Conservation (phyloP, 2,329 filamentous ascomycete genomes). For the Leptoxyphium fumago region DNA sequence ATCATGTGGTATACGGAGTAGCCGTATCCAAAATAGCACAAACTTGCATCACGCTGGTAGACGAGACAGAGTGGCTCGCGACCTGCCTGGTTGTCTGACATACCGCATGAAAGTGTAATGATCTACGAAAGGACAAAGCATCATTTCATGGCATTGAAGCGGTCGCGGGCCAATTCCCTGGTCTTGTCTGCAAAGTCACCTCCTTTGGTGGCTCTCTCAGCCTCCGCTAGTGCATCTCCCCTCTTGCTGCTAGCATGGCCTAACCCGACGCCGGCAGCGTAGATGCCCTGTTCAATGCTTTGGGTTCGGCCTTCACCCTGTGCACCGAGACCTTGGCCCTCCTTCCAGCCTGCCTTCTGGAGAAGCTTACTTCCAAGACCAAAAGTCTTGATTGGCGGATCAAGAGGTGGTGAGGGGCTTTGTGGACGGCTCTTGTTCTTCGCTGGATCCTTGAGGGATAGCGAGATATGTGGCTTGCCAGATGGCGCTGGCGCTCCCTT, state of each 20-base stretch:
- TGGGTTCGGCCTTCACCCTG: constrained; percentile 48
- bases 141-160: constrained; percentile 43
- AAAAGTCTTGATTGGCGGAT: background rate
- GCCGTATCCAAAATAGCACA: no score
- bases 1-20: no score
- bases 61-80: no score
- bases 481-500: background rate
- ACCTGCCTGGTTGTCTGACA: no score
- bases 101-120: no score
- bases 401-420: constrained; percentile 16
- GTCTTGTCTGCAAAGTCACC: constrained; percentile 49
- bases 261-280: constrained; percentile 53
- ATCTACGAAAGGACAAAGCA: no score
- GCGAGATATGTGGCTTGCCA: constrained; percentile 6
- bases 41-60: no score
- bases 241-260: constrained; percentile 55
- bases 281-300: constrained; percentile 49
- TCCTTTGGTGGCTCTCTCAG: constrained; percentile 45
- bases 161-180: constrained; percentile 51
- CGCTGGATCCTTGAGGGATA: constrained; percentile 12
- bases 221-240: constrained; percentile 52
- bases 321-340: constrained; percentile 50
- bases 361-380: constrained; percentile 31
- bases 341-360: constrained; percentile 59
- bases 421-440: constrained; percentile 19